Conservation (phyloP, 2,329 filamentous ascomycete genomes). For the Ilyonectria robusta region DNA sequence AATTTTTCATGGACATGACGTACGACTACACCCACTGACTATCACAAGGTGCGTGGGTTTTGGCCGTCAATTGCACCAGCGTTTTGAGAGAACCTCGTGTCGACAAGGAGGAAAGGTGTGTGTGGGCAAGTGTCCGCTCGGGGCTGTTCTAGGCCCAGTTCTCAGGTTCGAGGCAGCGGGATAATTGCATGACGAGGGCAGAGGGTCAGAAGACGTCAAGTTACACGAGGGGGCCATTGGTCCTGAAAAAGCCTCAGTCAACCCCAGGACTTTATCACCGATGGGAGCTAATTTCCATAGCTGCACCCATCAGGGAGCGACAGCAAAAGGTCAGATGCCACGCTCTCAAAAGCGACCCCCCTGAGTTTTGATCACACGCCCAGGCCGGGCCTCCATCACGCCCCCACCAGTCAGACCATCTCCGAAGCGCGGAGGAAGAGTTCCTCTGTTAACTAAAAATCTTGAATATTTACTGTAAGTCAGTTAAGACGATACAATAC, state of each 20-base stretch:
- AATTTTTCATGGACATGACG: background rate
- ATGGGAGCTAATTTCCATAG: background rate
- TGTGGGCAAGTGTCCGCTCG: background rate
- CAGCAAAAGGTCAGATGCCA: background rate
- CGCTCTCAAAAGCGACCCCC: background rate
- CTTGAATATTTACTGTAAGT: background rate
- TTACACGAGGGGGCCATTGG: background rate
- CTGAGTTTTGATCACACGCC: background rate
- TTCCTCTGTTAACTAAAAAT: background rate
- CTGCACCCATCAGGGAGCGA: background rate
- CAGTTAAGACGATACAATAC: background rate
- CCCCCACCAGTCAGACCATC: background rate
- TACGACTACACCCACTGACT: background rate
- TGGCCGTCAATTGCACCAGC: background rate
- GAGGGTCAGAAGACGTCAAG: background rate
- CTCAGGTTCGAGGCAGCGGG: background rate
- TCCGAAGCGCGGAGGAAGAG: background rate
- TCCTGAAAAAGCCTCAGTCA: background rate
- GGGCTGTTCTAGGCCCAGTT: background rate
- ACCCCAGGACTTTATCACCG: background rate
- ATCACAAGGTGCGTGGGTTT: background rate
- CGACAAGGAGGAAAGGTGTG: background rate
- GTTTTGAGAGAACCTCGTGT: background rate
- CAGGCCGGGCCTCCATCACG: background rate
- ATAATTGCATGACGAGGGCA: background rate